Evolutionary conservation across 2,329 filamentous ascomycete genomes (phyloP).

Genomic region (Trichoderma atrobrunneum): DNA sequence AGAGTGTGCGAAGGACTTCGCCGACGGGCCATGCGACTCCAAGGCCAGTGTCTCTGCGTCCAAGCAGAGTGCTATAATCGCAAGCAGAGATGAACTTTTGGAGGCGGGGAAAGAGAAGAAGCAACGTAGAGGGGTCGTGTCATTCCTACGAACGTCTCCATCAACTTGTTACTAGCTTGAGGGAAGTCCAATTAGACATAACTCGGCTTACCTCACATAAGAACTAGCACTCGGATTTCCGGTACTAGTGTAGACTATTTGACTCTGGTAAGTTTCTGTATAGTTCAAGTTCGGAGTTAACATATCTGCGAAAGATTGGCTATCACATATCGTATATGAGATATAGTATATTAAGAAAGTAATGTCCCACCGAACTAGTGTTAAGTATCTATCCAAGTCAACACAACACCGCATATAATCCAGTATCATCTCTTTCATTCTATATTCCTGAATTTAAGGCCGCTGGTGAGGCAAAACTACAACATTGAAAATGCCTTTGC

Average conservation of each 20-base stretch:
- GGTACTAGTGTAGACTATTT: background rate
- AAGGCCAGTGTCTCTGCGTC: rapidly evolving
- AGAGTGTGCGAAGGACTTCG: no score
- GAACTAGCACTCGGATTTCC: background rate
- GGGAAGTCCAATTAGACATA: background rate
- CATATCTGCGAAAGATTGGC: background rate
- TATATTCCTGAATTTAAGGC: no score
- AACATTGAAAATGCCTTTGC: background rate
- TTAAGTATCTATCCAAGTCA: background rate
- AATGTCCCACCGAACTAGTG: background rate
- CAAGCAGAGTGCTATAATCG: background rate
- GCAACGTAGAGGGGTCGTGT: background rate
- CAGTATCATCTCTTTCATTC: no score
- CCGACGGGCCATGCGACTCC: no score
- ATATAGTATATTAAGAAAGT: background rate
- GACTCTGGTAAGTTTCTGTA: background rate
- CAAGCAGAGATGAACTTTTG: background rate
- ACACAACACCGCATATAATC: background rate
- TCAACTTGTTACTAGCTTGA: background rate
- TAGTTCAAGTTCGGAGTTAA: background rate
- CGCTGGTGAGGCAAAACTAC: background rate
- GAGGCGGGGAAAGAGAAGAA: background rate
- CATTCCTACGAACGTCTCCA: background rate
- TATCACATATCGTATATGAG: background rate
- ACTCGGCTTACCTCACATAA: background rate